Percentiles rank a stretch among this genome's conserved stretches.
Evolutionary conservation across 192 early-diverging fungal genomes (phyloP).

Genomic region (Helicostylum pulchrum): DNA sequence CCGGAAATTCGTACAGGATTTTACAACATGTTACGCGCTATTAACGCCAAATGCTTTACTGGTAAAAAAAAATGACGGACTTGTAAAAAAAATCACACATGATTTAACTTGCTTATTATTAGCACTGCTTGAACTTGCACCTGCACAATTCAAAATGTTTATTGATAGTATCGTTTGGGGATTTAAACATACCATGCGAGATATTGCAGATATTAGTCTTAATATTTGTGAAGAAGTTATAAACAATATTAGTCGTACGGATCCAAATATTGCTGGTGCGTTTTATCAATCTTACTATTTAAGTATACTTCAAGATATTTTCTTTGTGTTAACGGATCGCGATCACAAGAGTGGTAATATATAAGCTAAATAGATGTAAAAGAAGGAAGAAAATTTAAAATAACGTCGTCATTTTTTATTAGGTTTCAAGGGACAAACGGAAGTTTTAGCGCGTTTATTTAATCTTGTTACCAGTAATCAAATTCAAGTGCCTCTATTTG

Average conservation of each 20-base stretch:
- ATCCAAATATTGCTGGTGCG: slow-evolving; percentile 67
- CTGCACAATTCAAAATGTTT: slow-evolving; percentile 85
- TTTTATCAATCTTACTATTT: slow-evolving; percentile 94
- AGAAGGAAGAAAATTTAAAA: neutral
- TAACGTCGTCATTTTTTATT: neutral
- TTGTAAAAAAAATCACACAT: neutral
- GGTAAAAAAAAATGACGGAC: neutral
- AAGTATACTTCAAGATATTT: slow-evolving; percentile 89
- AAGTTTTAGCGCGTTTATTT: slow-evolving; percentile 89
- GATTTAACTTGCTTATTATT: neutral
- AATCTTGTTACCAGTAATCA: slow-evolving; percentile 74
- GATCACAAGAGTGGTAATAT: slow-evolving; percentile 90
- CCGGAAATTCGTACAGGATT: slow-evolving; percentile 96
- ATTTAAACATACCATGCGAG: slow-evolving; percentile 98
- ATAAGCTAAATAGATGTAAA: neutral
- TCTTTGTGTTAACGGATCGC: slow-evolving; percentile 93
- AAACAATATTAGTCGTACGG: slow-evolving; percentile 75
- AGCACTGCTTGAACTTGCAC: slow-evolving; percentile 77
- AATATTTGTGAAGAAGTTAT: slow-evolving; percentile 83
- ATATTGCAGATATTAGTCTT: slow-evolving; percentile 91
- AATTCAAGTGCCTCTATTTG: slow-evolving; percentile 84
- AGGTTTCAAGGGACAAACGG: slow-evolving; percentile 91
- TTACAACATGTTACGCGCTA: slow-evolving; percentile 88
- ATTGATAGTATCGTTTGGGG: slow-evolving; percentile 97
- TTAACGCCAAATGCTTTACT: slow-evolving; percentile 89